phyloP scores from a whole-genome alignment of 75 land plant species.

The Azolla pinnata region DNA sequence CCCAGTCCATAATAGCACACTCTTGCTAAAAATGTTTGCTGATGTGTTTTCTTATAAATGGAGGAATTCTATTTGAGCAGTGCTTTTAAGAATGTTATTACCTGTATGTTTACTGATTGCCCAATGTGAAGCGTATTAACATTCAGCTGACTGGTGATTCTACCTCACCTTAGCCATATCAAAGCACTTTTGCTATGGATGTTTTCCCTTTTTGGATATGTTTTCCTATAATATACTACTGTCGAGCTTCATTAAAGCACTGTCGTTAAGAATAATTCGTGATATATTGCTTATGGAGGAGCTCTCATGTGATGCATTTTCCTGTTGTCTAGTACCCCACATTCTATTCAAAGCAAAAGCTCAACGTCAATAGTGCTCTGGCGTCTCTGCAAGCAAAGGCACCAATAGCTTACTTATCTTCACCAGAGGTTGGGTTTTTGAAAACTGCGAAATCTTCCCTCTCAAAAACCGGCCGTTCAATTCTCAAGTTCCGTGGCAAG shows the following conservation, averaged over 20 bases:
- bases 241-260: no score
- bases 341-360: slow-evolving; percentile 27
- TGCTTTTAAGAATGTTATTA: background rate
- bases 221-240: no score
- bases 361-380: slow-evolving; percentile 8
- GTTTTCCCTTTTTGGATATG: no score
- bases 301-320: background rate
- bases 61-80: background rate
- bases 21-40: no score
- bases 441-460: slow-evolving; percentile 12
- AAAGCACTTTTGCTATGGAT: background rate
- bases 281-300: no score
- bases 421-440: slow-evolving; percentile 35
- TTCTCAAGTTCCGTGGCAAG: slow-evolving; percentile 13
- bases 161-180: no score
- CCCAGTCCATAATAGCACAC: no score
- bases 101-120: no score
- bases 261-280: no score
- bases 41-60: background rate
- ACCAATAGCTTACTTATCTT: slow-evolving; percentile 20
- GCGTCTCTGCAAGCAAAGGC: background rate
- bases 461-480: slow-evolving; percentile 7
- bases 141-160: no score
- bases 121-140: no score
- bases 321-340: slow-evolving; percentile 23